Evolutionary conservation across 2,329 filamentous ascomycete species (phyloP), one percentile per base, ranked within the genome.

Genomic region (Ascochyta koolunga): DNA sequence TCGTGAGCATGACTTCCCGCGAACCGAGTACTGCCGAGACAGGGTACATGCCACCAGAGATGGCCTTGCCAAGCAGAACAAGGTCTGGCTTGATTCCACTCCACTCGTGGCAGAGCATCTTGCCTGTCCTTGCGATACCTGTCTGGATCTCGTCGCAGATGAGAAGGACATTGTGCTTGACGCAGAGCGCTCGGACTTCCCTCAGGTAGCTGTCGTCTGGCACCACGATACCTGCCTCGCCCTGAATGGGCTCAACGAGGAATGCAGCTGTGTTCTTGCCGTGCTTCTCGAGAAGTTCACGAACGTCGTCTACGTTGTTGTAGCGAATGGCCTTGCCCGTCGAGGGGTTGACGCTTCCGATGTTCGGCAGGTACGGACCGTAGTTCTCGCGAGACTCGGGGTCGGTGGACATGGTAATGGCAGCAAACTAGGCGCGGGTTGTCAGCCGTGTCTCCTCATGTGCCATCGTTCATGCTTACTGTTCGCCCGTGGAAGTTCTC

Each of bases 61-160:
- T 96, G 65, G 95, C 95, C 81, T 99, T 99, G 71, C 95, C 95
- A 29, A 99, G 86, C 41, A 96, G 88, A 21, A 99, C 89, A 70
- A 99, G 84, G 74, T 99, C 95, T 33, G 93, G 95, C 81, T 93
- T 96, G 81, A 99, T 92, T 65, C 88, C 90, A 51, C 90, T 88
- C 93, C 95, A 98, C 78, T 99, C 87, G 70, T 90, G 89, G 82
- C 92, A 96, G 49, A 99, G 86, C 80, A 99, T 89, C 71, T 89
- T 90, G 47, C 95, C 95, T 16, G 95, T 99, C 60, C 95, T 88
- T 49, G 92, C 95, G 72, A 99, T 96, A 63, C 93, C 93, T 5
- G 95, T 99, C 79, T 99, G 95, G 69, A 99, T 97, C 83, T 99
- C 95, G 75, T 99, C 95, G 76, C 91, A 96, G 76, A 99, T 98